Evolutionary conservation across 495 filamentous ascomycete species (phyloP).

Genomic region (Penicillium malachiteum): DNA sequence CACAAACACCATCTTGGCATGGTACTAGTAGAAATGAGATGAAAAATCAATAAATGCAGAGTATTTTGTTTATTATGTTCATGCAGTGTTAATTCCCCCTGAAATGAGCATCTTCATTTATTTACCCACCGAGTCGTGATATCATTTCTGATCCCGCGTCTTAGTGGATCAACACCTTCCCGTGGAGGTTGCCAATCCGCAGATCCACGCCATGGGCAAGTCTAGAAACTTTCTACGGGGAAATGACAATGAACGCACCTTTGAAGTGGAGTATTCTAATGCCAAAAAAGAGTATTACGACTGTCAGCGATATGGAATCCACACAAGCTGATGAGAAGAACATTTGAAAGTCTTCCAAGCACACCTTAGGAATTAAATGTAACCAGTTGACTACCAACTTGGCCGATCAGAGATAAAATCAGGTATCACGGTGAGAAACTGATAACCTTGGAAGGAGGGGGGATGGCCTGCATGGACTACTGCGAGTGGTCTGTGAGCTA

Average conservation of each 20-base stretch:
- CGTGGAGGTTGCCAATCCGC: neutral
- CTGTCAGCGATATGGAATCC: too few relatives aligned
- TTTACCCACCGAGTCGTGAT: neutral
- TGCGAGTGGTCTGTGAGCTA: neutral
- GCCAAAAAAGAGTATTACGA: neutral
- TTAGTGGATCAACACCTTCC: neutral
- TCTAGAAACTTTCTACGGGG: neutral
- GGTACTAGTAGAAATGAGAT: too few relatives aligned
- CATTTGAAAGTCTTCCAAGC: neutral
- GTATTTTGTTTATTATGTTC: too few relatives aligned
- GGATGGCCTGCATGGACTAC: neutral
- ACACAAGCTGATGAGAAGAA: neutral
- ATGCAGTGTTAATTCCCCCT: too few relatives aligned
- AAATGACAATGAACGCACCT: too few relatives aligned
- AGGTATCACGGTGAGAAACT: too few relatives aligned
- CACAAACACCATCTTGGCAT: neutral
- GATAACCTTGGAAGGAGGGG: too few relatives aligned
- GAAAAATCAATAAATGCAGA: too few relatives aligned
- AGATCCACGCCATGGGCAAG: neutral
- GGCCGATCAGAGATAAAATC: too few relatives aligned
- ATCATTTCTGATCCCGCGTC: neutral
- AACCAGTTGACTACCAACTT: too few relatives aligned
- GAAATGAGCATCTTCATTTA: neutral
- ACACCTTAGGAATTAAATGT: too few relatives aligned
- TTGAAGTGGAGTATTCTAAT: too few relatives aligned